Percentiles rank a stretch among this genome's conserved stretches.
phyloP scores from a whole-genome alignment of 495 filamentous ascomycete genomes.

The Lasiosphaeria hispida region DNA sequence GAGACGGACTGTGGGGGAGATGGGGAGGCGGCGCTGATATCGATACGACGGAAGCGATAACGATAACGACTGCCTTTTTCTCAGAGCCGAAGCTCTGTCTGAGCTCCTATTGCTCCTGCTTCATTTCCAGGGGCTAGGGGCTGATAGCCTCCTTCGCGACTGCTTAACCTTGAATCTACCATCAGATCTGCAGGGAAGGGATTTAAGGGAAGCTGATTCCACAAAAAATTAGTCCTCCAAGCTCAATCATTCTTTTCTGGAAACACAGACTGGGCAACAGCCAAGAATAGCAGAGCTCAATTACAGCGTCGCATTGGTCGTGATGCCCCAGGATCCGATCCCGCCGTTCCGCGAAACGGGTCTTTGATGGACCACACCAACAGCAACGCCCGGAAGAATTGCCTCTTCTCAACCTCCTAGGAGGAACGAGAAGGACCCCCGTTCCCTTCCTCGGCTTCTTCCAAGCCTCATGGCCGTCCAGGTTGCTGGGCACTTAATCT shows the following conservation, averaged over 20 bases:
- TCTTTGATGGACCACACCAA: conserved; percentile 3
- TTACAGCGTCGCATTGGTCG: no score
- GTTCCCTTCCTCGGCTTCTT: not conserved
- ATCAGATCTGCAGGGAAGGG: no score
- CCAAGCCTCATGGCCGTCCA: not conserved
- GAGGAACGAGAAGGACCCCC: not conserved
- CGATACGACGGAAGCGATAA: not conserved
- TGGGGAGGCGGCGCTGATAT: not conserved
- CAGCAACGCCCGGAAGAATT: not conserved
- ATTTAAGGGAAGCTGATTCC: no score
- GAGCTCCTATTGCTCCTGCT: not conserved
- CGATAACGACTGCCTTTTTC: not conserved
- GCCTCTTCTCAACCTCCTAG: no score
- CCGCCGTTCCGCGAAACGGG: not conserved
- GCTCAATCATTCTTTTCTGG: no score
- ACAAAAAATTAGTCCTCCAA: no score
- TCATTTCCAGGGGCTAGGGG: not conserved
- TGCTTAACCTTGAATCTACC: no score
- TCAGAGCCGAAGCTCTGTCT: not conserved
- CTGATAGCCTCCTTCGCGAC: no score
- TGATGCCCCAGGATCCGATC: no score
- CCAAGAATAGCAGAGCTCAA: no score
- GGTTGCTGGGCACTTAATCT: conserved; percentile 8
- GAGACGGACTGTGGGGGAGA: not conserved
- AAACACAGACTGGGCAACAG: no score